Conservation (phyloP, 768 basidiomycete species). For the Mrakia hoshinonis region DNA sequence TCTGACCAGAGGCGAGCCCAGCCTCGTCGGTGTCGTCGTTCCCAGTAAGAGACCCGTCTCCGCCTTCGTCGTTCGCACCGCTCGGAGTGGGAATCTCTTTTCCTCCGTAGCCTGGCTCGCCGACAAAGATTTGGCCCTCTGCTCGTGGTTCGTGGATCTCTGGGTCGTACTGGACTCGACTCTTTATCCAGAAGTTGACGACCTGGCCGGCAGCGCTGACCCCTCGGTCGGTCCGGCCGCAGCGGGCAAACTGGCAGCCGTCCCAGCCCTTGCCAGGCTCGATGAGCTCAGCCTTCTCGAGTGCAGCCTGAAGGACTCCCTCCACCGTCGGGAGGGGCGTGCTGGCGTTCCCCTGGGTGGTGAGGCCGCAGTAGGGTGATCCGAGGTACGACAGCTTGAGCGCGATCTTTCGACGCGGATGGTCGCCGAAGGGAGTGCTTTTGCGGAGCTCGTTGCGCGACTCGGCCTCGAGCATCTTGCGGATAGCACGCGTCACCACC, state of each 20-base stretch:
- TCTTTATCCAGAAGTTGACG: constrained; percentile 80
- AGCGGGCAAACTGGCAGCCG: constrained; percentile 81
- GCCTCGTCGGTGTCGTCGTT: constrained; percentile 13
- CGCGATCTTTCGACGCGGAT: constrained; percentile 81
- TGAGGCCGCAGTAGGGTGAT: constrained; percentile 83
- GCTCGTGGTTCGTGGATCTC: constrained; percentile 15
- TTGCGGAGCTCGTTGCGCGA: background rate
- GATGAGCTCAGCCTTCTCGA: constrained; percentile 67
- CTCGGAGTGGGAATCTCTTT: too few species aligned
- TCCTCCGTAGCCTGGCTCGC: constrained; percentile 24
- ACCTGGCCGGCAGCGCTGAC: constrained; percentile 94
- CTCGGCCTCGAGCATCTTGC: background rate
- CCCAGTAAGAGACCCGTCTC: constrained; percentile 14
- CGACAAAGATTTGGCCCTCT: constrained; percentile 5
- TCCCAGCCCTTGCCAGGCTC: constrained; percentile 55
- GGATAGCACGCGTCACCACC: background rate
- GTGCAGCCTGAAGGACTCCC: constrained; percentile 67
- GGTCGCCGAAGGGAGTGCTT: constrained; percentile 56
- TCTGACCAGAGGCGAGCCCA: constrained; percentile 19
- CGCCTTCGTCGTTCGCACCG: constrained; percentile 30
- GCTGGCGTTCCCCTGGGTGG: constrained; percentile 59
- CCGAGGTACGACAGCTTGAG: constrained; percentile 88
- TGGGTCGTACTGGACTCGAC: constrained; percentile 40
- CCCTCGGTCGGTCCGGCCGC: constrained; percentile 89
- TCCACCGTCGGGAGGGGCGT: constrained; percentile 79